A percentile compares a stretch with the other conserved stretches of the same genome.
Evolutionary conservation across 495 filamentous ascomycete genomes (phyloP).

Genomic region (Cairneyella variabilis): DNA sequence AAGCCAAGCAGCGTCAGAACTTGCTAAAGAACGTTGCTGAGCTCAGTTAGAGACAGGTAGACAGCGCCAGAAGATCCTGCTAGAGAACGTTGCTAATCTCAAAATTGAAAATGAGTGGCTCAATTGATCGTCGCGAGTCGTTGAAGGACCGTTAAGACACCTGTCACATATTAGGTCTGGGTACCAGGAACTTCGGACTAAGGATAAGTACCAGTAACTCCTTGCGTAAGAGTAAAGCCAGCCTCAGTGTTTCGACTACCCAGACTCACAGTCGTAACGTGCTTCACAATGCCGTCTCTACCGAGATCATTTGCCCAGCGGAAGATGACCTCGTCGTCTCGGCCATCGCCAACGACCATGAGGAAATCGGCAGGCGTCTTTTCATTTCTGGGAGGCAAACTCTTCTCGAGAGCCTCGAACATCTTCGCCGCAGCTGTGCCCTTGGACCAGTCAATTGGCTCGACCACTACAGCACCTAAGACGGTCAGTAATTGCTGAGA

Average conservation of each 20-base stretch:
- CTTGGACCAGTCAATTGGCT: conserved; percentile 79
- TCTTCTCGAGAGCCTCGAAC: conserved; percentile 53
- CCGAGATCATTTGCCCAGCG: conserved; percentile 82
- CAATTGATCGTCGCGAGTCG: conserved; percentile 27
- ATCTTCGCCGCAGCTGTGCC: conserved; percentile 70
- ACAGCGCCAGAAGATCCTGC: background rate
- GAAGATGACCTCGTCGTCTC: conserved; percentile 90
- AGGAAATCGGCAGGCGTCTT: conserved; percentile 73
- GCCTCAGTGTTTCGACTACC: conserved; percentile 86
- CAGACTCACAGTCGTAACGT: conserved; percentile 78
- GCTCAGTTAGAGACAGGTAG: no score
- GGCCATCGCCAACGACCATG: conserved; percentile 80
- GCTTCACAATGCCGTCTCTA: conserved; percentile 45
- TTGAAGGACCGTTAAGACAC: conserved; percentile 37
- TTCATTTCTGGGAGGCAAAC: conserved; percentile 34
- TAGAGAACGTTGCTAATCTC: background rate
- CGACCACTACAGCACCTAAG: conserved; percentile 65
- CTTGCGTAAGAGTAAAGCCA: conserved; percentile 77
- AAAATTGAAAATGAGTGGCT: background rate
- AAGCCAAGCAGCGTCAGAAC: no score
- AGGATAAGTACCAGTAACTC: conserved; percentile 71
- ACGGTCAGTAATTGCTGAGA: background rate
- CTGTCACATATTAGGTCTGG: conserved; percentile 23
- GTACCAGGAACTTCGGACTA: background rate
- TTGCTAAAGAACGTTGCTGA: no score